Base-by-base conservation (phyloP, 2,329 filamentous ascomycete genomes). In the Gaeumannomyces tritici region DNA sequence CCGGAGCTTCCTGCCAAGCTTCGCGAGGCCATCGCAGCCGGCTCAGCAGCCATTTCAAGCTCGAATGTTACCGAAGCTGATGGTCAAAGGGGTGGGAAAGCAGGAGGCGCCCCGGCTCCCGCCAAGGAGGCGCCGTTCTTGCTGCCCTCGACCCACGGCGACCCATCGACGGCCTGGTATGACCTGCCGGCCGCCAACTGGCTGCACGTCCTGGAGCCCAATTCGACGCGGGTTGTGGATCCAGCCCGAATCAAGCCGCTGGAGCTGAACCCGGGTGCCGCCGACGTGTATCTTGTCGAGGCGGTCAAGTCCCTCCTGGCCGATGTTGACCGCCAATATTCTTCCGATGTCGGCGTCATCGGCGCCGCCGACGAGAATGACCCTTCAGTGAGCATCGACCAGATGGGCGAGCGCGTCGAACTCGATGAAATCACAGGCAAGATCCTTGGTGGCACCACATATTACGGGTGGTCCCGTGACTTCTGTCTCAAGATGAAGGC, bases 401-500 rank as follows among this genome's bases (percentile, higher is more conserved):
- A 88, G 66, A 79, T 95, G 63, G 91, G 91, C 13, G 88, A 95
- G 71, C 75, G 81, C 21, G 77, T 91, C 61, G 76, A 86, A 24
- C 72, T 84, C 3, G 86, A 91, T 67, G 84, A 88, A 66, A 76
- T 84, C n/a, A 88, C 84, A 0, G 87, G 87, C 0, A 84, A 89
- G 3, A 75, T 87, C 2, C 71, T 87, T 8, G 79, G 81, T 8
- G 87, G 87, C 1, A 87, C 90, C 65, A 90, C 89, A 0, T 96
- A 96, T 72, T 96, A 96, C 71, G 92, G 91, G 64, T 96, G 92
- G 92, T 93, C 91, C 6, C 82, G 84, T 54, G 78, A 79, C 1
- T 95, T 96, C 67, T 96, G 90, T 71, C 80, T 90, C 67, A 89
- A 89, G 70, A 95, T 95, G 89, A 91, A 88, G 74, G 76, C 79